Evolutionary conservation across 225 moss, liverwort and hornwort genomes (phyloP).

Genomic region (Bryum argenteum): DNA sequence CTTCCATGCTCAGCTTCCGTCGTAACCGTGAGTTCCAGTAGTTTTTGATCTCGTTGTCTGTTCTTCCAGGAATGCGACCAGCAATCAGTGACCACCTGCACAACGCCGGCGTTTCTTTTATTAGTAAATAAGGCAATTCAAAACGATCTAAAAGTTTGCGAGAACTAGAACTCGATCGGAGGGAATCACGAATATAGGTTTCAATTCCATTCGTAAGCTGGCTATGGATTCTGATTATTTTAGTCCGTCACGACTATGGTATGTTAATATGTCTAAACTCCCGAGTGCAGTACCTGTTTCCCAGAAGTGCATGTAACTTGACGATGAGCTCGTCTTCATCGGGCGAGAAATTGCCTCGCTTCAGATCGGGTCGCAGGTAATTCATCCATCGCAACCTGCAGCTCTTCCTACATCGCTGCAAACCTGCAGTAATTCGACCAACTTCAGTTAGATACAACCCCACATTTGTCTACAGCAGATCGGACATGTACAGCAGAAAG

Average conservation of each 20-base stretch:
- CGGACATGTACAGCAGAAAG: not conserved
- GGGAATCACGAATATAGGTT: too few relatives aligned
- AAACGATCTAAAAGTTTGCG: not conserved
- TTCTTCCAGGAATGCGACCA: conserved; percentile 59
- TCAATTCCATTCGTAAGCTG: not conserved
- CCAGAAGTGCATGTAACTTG: conserved; percentile 56
- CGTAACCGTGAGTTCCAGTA: conserved; percentile 57
- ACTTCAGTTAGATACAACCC: not conserved
- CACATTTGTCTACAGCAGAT: not conserved
- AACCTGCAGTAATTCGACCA: conserved; percentile 41
- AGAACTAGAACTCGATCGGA: too few relatives aligned
- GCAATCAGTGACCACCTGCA: conserved; percentile 63
- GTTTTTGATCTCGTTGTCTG: conserved; percentile 63
- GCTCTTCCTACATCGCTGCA: conserved; percentile 70
- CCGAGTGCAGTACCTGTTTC: conserved; percentile 52
- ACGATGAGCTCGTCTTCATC: conserved; percentile 66
- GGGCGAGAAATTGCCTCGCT: conserved; percentile 64
- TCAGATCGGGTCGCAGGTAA: conserved; percentile 64
- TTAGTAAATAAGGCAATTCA: too few relatives aligned
- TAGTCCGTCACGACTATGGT: too few relatives aligned
- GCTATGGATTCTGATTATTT: not conserved
- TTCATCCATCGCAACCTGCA: conserved; percentile 76
- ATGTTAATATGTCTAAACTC: not conserved
- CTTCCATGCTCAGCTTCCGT: conserved; percentile 30
- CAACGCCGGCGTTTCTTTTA: not conserved